Evolutionary conservation across 2,329 filamentous ascomycete genomes (phyloP), one percentile per base, ranked within the genome.

Genomic region (Aspergillus neoniger): DNA sequence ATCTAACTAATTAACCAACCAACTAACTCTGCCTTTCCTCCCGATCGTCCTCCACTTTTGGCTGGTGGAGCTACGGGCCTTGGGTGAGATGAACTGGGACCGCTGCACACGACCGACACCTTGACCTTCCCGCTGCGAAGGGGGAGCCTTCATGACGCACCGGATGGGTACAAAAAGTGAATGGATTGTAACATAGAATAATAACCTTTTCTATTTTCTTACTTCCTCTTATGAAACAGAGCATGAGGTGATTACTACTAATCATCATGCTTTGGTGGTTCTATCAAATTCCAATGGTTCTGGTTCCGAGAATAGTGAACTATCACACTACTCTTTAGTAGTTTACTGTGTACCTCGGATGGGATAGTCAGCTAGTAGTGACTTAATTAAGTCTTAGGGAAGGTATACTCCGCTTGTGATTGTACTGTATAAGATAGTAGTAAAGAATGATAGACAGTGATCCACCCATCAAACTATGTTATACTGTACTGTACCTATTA

Each of bases 11-110:
- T 8, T 28, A 30, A 30, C 28, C 10, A 30, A 30, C 28, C 28
- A 36, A 28, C 58, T 36, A 36, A 36, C 10, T 14, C 32, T 36
- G 32, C 32, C 32, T 36, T 43, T 65, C 54, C 52, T 55, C 21
- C 57, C 57, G 58, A 60, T 61, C 47, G 47, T 56, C 54, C 52
- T 59, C 59, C 62, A 59, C 62, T 30, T 36, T 32, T 55, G 14
- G 41, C 38, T 30, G 53, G 39, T 47, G 39, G 53, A 43, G 53
- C 44, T 47, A 21, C 41, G 52, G 32, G 39, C 25, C 36, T 41
- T 55, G 53, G 32, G 53, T 17, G 28, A 44, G 41, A 55, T 55
- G 25, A 55, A 44, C 41, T 28, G 17, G 39, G n/a, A 44, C 39
- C 53, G 39, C 39, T 43, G 39, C 39, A 43, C 39, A 43, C 39